These are phyloP conservation scores for Russula olivacea DNA, from an alignment of 768 basidiomycete genomes.

Conservation along the genomic window DNA sequence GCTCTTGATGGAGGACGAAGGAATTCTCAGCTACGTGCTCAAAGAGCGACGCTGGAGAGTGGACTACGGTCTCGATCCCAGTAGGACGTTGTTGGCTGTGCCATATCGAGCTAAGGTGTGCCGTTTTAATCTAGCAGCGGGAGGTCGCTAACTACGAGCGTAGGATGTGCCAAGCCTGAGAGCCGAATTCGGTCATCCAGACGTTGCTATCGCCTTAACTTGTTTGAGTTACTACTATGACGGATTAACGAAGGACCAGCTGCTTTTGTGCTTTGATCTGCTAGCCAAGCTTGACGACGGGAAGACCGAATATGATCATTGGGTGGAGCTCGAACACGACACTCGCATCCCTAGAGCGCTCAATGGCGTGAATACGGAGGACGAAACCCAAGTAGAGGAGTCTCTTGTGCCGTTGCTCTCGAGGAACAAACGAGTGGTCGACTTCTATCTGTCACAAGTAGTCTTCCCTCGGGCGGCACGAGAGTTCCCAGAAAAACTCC, in stretches of 20 bases:
- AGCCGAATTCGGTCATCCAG: conserved; percentile 50
- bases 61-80: conserved; percentile 43
- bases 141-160: neutral
- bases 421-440: conserved; percentile 36
- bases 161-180: conserved; percentile 41
- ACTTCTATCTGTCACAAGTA: conserved; percentile 43
- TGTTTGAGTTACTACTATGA: conserved; percentile 46
- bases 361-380: conserved; percentile 41
- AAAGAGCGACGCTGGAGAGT: conserved; percentile 45
- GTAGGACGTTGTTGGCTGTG: conserved; percentile 43
- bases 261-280: conserved; percentile 35
- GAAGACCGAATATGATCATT: conserved; percentile 37
- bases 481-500: conserved; percentile 43
- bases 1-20: conserved; percentile 33
- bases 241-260: conserved; percentile 38
- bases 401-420: conserved; percentile 34
- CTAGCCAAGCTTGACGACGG: conserved; percentile 41
- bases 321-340: conserved; percentile 29
- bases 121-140: neutral
- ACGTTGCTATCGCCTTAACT: conserved; percentile 41
- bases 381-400: conserved; percentile 31
- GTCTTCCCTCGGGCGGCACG: conserved; percentile 49
- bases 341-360: conserved; percentile 35
- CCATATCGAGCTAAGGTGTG: conserved; percentile 42
- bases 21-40: conserved; percentile 38